A percentile compares a stretch with the other conserved stretches of the same genome.
Evolutionary conservation across 192 early-diverging fungal genomes (phyloP).

Genomic region (Glomus cerebriforme): DNA sequence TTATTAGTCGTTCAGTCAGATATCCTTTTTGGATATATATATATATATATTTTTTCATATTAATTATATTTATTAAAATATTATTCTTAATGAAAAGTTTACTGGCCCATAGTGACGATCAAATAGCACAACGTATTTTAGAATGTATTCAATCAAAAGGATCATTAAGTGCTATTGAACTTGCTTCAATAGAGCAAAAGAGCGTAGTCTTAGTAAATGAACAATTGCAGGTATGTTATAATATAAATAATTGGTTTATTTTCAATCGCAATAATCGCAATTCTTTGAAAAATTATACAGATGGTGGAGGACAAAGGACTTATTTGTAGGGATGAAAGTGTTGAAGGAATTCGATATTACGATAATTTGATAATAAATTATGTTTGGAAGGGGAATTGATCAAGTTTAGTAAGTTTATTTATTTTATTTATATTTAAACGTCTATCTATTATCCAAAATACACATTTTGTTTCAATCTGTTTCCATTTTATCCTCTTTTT

Average conservation of each 20-base stretch:
- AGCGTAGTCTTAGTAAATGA: conserved; percentile 66
- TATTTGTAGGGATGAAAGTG: conserved; percentile 87
- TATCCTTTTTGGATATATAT: conserved; percentile 25
- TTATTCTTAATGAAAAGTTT: conserved; percentile 31
- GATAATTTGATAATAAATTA: conserved; percentile 59
- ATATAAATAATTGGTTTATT: background rate
- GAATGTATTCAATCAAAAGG: conserved; percentile 38
- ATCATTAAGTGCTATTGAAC: conserved; percentile 68
- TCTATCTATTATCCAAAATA: background rate
- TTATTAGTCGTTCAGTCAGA: conserved; percentile 72
- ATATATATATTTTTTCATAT: background rate
- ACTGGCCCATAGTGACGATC: conserved; percentile 65
- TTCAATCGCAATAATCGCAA: background rate
- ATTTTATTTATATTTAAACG: background rate
- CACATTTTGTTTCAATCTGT: background rate
- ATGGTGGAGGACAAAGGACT: conserved; percentile 77
- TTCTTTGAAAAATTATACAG: conserved; percentile 35
- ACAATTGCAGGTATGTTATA: conserved; percentile 62
- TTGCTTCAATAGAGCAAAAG: conserved; percentile 64
- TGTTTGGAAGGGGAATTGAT: background rate
- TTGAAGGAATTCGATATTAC: conserved; percentile 83
- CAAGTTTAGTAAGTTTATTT: background rate
- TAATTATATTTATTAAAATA: background rate
- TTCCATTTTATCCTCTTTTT: background rate
- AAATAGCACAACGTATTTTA: conserved; percentile 59